These are phyloP conservation scores for Phytophthora cactorum DNA, from an alignment of 352 stramenopile species.

Conservation along the genomic window DNA sequence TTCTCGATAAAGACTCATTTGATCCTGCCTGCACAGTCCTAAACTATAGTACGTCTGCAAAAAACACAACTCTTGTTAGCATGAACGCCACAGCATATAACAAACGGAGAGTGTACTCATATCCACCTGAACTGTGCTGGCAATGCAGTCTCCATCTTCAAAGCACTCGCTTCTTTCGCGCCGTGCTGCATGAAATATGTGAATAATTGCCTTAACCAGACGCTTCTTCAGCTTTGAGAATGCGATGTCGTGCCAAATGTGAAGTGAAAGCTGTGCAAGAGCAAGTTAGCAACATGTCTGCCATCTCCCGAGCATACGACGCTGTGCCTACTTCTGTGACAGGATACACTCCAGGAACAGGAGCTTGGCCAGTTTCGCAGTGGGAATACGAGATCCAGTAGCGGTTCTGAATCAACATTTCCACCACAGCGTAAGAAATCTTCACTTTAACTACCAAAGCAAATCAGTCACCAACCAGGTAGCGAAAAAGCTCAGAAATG, in stretches of 20 bases:
- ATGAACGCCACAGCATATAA: background rate
- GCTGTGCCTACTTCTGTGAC: constrained; percentile 67
- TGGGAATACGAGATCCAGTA: constrained; percentile 91
- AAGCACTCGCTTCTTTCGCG: constrained; percentile 66
- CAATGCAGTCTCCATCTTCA: constrained; percentile 72
- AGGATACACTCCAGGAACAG: constrained; percentile 83
- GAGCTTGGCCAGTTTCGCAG: constrained; percentile 82
- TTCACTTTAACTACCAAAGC: background rate
- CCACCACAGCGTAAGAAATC: constrained; percentile 3
- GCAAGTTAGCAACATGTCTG: background rate
- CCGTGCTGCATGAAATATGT: constrained; percentile 69
- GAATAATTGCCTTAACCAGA: constrained; percentile 64
- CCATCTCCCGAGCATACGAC: background rate
- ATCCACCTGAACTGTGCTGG: constrained; percentile 70
- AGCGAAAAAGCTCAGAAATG: constrained; percentile 86
- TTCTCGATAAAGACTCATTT: constrained; percentile 84
- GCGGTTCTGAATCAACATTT: constrained; percentile 56
- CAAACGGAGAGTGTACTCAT: background rate
- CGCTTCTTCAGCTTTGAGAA: constrained; percentile 78
- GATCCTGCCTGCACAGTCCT: constrained; percentile 74
- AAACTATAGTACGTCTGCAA: constrained; percentile 81
- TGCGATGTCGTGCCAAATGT: constrained; percentile 87
- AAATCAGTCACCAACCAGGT: constrained; percentile 49
- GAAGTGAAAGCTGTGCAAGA: constrained; percentile 67
- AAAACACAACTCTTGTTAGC: constrained; percentile 11